Conservation (phyloP, 768 basidiomycete species). For the Tricholoma sp. region DNA sequence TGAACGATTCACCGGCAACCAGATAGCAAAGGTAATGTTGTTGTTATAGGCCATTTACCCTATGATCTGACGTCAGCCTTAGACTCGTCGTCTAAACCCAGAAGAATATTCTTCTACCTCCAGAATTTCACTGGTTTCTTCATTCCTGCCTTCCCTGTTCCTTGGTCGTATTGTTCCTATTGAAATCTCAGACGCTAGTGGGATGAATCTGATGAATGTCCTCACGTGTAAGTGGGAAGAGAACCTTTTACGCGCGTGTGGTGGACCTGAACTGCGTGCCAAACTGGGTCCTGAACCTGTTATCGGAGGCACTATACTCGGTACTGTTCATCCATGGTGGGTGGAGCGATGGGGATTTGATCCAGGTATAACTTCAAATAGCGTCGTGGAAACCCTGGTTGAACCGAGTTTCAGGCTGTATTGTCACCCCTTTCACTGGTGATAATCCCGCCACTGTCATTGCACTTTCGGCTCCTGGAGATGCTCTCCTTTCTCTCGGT, state of each 20-base stretch:
- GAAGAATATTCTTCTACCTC: constrained; percentile 54
- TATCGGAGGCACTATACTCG: constrained; percentile 63
- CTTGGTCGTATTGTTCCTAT: constrained; percentile 73
- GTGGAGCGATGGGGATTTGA: constrained; percentile 71
- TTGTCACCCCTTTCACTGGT: constrained; percentile 81
- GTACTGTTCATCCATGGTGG: constrained; percentile 67
- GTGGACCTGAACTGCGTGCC: constrained; percentile 55
- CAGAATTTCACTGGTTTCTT: constrained; percentile 76
- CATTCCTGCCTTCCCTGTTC: constrained; percentile 81
- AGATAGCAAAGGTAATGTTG: constrained; percentile 64
- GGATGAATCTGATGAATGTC: constrained; percentile 87
- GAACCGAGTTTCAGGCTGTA: constrained; percentile 47
- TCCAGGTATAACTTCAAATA: constrained; percentile 37
- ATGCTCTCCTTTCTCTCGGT: constrained; percentile 81
- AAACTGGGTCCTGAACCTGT: constrained; percentile 79
- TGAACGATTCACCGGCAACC: constrained; percentile 84
- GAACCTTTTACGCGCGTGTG: constrained; percentile 58
- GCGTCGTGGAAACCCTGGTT: not conserved
- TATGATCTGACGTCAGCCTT: not conserved
- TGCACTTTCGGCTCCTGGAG: constrained; percentile 67
- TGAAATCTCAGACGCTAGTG: constrained; percentile 85
- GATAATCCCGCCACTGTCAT: constrained; percentile 87
- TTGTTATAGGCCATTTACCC: not conserved
- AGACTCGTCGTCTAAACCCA: constrained; percentile 56
- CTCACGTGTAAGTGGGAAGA: constrained; percentile 72